Conservation (phyloP, 768 basidiomycete genomes). For the Podaxis carcinomalis region DNA sequence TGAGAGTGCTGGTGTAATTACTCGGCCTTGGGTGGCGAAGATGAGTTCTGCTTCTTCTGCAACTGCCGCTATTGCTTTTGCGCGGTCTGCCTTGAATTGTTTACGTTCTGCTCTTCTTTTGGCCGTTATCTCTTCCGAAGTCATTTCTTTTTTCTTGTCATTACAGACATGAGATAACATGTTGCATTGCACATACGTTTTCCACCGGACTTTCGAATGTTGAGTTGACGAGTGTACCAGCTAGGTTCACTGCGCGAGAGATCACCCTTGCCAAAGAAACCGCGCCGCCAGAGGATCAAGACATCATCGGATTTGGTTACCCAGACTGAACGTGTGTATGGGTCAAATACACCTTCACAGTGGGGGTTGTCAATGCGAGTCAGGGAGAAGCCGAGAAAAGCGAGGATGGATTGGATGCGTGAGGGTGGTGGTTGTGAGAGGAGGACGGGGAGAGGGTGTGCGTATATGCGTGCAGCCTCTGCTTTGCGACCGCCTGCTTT, state of each 20-base stretch:
- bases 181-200: constrained; percentile 46
- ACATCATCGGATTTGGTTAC: constrained; percentile 61
- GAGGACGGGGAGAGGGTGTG: constrained; percentile 60
- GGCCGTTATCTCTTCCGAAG: constrained; percentile 89
- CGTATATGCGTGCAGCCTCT: constrained; percentile 69
- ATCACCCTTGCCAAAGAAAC: constrained; percentile 97
- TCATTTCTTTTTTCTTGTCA: constrained; percentile 45
- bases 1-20: constrained; percentile 56
- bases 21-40: constrained; percentile 65
- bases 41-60: constrained; percentile 76
- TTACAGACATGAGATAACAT: neutral
- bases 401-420: constrained; percentile 41
- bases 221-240: constrained; percentile 82
- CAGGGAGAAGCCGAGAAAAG: constrained; percentile 54
- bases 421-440: constrained; percentile 39
- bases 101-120: constrained; percentile 83
- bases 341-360: constrained; percentile 75
- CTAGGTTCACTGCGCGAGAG: constrained; percentile 93
- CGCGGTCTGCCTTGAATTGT: constrained; percentile 92
- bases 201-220: constrained; percentile 50
- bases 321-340: constrained; percentile 85
- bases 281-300: constrained; percentile 75
- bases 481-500: constrained; percentile 54
- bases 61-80: constrained; percentile 78
- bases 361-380: constrained; percentile 65